Conservation (phyloP, 2,329 filamentous ascomycete species). For the Daldinia eschscholtzii region DNA sequence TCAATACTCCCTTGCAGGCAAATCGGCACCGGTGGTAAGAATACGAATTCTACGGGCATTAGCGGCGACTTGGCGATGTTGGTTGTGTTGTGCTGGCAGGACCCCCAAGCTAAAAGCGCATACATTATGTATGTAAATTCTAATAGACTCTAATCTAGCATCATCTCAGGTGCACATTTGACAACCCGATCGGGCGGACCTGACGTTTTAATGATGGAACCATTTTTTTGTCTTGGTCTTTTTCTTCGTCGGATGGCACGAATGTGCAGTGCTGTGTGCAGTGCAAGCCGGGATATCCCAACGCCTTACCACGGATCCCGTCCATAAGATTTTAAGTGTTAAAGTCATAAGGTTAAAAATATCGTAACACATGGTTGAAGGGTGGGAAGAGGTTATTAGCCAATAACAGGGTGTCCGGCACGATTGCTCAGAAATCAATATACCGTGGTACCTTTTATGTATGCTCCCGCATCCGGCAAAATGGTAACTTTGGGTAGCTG, state of each 20-base stretch:
- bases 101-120: slow-evolving; percentile 15
- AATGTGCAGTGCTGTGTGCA: not conserved
- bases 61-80: slow-evolving; percentile 37
- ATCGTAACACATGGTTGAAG: slow-evolving; percentile 1
- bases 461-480: slow-evolving; percentile 37
- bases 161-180: slow-evolving; percentile 14
- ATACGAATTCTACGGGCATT: slow-evolving; percentile 40
- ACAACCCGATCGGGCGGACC: slow-evolving; percentile 28
- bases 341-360: slow-evolving; percentile 11
- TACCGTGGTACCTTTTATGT: slow-evolving; percentile 8
- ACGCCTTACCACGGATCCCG: not conserved
- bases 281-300: slow-evolving; percentile 21
- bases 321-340: slow-evolving; percentile 3
- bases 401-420: slow-evolving; percentile 15
- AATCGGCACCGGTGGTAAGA: slow-evolving; percentile 26
- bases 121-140: slow-evolving; percentile 19
- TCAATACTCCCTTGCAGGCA: slow-evolving; percentile 34
- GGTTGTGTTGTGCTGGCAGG: slow-evolving; percentile 33
- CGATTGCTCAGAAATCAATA: slow-evolving; percentile 27
- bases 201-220: slow-evolving; percentile 19
- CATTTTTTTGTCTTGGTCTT: slow-evolving; percentile 1
- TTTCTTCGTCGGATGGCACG: slow-evolving; percentile 18
- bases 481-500: slow-evolving; percentile 30
- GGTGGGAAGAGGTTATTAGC: slow-evolving; percentile 5
- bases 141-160: slow-evolving; percentile 33